These are phyloP conservation scores for Globisporangium irregulare DNA, from an alignment of 352 stramenopile genomes.

Conservation along the genomic window DNA sequence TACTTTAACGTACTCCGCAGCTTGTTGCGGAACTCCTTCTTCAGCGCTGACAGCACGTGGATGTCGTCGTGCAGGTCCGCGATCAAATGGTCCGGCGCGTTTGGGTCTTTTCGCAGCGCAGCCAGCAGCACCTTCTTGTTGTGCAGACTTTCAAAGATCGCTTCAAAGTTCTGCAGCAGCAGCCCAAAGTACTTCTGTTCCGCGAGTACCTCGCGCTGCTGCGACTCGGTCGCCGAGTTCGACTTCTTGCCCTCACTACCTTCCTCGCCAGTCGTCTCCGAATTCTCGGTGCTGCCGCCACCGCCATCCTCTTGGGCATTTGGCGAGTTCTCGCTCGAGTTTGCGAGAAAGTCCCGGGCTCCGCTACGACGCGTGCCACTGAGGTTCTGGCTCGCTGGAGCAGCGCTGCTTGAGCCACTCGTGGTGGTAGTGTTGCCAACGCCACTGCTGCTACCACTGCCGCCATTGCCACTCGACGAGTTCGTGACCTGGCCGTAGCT, in stretches of 20 bases:
- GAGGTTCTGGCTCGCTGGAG: neutral
- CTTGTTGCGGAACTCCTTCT: constrained; percentile 81
- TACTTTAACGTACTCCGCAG: constrained; percentile 57
- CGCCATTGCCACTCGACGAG: constrained; percentile 2
- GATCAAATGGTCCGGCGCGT: constrained; percentile 67
- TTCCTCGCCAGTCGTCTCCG: constrained; percentile 78
- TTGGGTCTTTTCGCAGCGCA: constrained; percentile 63
- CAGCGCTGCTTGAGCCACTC: constrained; percentile 4
- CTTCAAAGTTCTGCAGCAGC: constrained; percentile 81
- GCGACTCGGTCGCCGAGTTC: constrained; percentile 35
- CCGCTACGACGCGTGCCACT: constrained; percentile 1
- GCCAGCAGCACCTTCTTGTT: constrained; percentile 82
- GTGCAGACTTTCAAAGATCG: constrained; percentile 80
- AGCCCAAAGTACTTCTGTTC: constrained; percentile 82
- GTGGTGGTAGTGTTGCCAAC: constrained; percentile 10
- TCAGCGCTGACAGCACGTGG: constrained; percentile 73
- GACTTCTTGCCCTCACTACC: constrained; percentile 51
- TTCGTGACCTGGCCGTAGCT: neutral
- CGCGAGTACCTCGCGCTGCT: constrained; percentile 51
- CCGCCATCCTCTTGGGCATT: constrained; percentile 24
- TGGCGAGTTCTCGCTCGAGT: constrained; percentile 27
- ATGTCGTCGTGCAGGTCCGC: constrained; percentile 79
- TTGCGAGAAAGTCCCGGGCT: constrained; percentile 9
- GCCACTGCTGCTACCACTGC: neutral
- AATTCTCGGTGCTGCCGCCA: constrained; percentile 66